phyloP scores from a whole-genome alignment of 306 rosid species.

The Carpinus fangiana region DNA sequence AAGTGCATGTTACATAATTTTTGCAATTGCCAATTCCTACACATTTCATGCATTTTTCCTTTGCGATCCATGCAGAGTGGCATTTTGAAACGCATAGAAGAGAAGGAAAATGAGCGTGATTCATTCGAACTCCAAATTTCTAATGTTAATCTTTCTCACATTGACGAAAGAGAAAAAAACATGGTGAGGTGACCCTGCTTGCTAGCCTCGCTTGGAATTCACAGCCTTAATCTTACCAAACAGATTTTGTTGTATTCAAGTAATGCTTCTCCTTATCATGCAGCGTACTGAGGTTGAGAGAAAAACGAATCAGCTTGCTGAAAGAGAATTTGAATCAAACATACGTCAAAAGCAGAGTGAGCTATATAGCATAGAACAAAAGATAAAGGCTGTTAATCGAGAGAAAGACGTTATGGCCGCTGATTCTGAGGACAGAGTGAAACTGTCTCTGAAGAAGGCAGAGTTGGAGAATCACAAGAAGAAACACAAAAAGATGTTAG shows the following conservation, averaged over 20 bases:
- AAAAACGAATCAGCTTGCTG: slow-evolving; percentile 64
- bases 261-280: slow-evolving; percentile 28
- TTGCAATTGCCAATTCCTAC: slow-evolving; percentile 10
- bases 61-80: slow-evolving; percentile 54
- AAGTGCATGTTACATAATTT: slow-evolving; percentile 6
- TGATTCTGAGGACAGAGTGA: slow-evolving; percentile 75
- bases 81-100: slow-evolving; percentile 67
- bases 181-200: slow-evolving; percentile 55
- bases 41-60: slow-evolving; percentile 29
- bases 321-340: slow-evolving; percentile 70
- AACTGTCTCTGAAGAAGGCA: slow-evolving; percentile 52
- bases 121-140: slow-evolving; percentile 46
- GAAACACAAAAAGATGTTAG: slow-evolving; percentile 75
- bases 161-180: slow-evolving; percentile 77
- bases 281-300: slow-evolving; percentile 74
- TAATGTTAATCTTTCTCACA: slow-evolving; percentile 51
- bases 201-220: slow-evolving; percentile 27
- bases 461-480: slow-evolving; percentile 64
- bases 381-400: slow-evolving; percentile 54
- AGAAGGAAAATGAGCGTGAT: slow-evolving; percentile 59
- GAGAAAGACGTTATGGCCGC: slow-evolving; percentile 64
- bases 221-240: slow-evolving; percentile 11
- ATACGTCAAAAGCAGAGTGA: slow-evolving; percentile 64
- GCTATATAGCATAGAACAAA: slow-evolving; percentile 57
- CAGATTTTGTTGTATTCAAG: slow-evolving; percentile 14